phyloP scores from a whole-genome alignment of 2,329 filamentous ascomycete species.

The Penicillium sp. region DNA sequence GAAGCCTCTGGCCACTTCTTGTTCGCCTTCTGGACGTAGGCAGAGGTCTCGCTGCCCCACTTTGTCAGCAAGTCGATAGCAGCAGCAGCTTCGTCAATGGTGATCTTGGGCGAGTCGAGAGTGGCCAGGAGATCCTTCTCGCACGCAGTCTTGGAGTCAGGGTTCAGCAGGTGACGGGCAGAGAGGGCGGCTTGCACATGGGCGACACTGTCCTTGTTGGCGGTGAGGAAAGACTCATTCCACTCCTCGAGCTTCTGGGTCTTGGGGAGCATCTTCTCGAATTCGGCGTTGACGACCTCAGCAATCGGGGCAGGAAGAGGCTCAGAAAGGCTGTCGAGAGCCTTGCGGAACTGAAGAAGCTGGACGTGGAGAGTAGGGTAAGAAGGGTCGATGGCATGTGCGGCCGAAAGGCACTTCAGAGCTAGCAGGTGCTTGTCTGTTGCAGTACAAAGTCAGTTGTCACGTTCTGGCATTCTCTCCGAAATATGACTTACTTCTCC shows the following conservation, averaged over 20 bases:
- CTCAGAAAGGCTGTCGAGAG: constrained; percentile 61
- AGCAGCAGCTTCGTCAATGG: constrained; percentile 62
- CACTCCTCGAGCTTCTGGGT: constrained; percentile 63
- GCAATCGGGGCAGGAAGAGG: constrained; percentile 70
- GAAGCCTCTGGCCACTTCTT: constrained; percentile 51
- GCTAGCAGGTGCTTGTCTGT: constrained; percentile 86
- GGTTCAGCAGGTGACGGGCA: constrained; percentile 64
- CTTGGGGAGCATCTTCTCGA: constrained; percentile 65
- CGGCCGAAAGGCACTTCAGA: constrained; percentile 80
- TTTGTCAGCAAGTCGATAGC: constrained; percentile 59
- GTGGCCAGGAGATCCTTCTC: constrained; percentile 69
- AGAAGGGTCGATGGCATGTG: constrained; percentile 70
- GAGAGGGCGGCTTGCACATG: constrained; percentile 70
- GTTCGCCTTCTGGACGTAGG: constrained; percentile 53
- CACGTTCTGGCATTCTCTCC: background rate
- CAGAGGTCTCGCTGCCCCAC: constrained; percentile 60
- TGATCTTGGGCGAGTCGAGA: constrained; percentile 58
- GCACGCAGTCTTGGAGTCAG: constrained; percentile 60
- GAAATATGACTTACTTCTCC: constrained; percentile 70
- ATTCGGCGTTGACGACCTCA: constrained; percentile 72
- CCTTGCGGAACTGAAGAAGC: constrained; percentile 70
- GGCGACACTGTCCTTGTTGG: constrained; percentile 66
- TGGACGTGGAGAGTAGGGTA: constrained; percentile 79
- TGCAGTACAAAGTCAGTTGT: constrained; percentile 33
- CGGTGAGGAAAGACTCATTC: constrained; percentile 70